phyloP scores from a whole-genome alignment of 2,329 filamentous ascomycete species.

The Alternaria rosae region DNA sequence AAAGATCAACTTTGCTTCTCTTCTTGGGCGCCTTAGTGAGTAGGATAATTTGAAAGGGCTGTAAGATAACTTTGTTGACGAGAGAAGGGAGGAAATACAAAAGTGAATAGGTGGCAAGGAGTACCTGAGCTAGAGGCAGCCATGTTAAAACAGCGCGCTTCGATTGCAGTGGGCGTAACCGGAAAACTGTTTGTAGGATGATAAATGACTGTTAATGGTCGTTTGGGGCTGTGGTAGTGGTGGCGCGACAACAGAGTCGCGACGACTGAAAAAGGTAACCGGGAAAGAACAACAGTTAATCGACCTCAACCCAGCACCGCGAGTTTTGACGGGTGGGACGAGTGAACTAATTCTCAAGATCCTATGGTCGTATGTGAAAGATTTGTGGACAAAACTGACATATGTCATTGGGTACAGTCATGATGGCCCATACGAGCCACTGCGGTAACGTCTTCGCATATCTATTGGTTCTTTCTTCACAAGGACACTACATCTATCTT shows the following conservation, averaged over 20 bases:
- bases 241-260: too few relatives aligned
- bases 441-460: too few relatives aligned
- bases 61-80: neutral
- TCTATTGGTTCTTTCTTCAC: neutral
- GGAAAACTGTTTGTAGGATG: too few relatives aligned
- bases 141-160: neutral
- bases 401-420: neutral
- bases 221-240: neutral
- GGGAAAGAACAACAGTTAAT: neutral
- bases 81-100: neutral
- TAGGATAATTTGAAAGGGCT: neutral
- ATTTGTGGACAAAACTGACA: neutral
- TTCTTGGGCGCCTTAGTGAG: slow-evolving; percentile 2
- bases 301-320: neutral
- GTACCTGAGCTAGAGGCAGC: neutral
- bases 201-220: neutral
- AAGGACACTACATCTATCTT: neutral
- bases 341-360: neutral
- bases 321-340: neutral
- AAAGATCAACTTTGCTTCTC: neutral
- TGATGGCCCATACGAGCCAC: neutral
- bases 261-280: neutral
- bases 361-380: neutral
- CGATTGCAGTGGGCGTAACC: neutral
- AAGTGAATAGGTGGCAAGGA: too few relatives aligned